phyloP scores from a whole-genome alignment of 805 yeast species.

The Myxozyma neotropica region DNA sequence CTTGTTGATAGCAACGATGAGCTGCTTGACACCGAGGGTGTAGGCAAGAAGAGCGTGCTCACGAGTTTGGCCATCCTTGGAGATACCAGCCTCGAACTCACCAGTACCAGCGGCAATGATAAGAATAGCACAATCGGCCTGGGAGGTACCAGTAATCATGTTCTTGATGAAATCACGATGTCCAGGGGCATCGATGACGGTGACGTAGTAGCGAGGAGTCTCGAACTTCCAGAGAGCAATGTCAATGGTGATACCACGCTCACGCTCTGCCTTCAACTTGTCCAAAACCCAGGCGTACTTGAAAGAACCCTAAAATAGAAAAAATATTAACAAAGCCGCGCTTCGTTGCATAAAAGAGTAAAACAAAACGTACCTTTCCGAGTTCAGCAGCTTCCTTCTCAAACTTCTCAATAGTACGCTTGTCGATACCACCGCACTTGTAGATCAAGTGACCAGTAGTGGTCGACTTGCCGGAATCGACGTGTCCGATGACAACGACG shows the following conservation, averaged over 20 bases:
- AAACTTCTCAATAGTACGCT: constrained; percentile 98
- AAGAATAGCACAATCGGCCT: constrained; percentile 89
- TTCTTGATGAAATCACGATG: constrained; percentile 96
- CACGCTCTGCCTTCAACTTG: constrained; percentile 94
- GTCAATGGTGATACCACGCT: constrained; percentile 95
- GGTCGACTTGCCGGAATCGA: constrained; percentile 99
- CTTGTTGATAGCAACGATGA: constrained; percentile 90
- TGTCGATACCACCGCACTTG: constrained; percentile 98
- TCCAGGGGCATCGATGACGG: constrained; percentile 94
- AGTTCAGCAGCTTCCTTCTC: constrained; percentile 96
- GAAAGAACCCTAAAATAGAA: constrained; percentile 97
- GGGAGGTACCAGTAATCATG: constrained; percentile 94
- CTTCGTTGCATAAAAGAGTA: background rate
- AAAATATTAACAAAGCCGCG: no score
- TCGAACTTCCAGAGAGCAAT: constrained; percentile 92
- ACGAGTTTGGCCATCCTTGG: constrained; percentile 93
- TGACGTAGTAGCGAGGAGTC: constrained; percentile 85
- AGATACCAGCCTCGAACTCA: constrained; percentile 95
- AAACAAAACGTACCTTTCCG: constrained; percentile 48
- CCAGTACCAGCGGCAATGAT: constrained; percentile 91
- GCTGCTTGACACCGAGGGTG: constrained; percentile 86
- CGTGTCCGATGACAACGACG: constrained; percentile 99
- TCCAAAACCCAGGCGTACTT: constrained; percentile 98
- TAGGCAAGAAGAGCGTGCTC: constrained; percentile 89
- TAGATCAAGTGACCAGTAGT: constrained; percentile 98